Conservation (phyloP, 345 rosid genomes). For the Linum tenue region DNA sequence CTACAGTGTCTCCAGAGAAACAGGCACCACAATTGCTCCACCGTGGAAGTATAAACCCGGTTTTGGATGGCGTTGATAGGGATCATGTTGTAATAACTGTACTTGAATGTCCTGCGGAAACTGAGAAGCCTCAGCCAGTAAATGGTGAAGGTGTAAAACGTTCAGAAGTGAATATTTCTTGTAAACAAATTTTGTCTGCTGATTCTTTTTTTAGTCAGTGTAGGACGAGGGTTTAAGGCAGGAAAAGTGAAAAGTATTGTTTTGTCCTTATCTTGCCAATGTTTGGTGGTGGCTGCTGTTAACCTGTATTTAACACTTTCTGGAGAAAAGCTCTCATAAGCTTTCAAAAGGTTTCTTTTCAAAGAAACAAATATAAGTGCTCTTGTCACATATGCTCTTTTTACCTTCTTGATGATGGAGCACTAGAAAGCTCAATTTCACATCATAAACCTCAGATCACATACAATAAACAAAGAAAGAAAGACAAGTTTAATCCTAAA, state of each 20-base stretch:
- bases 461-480: no score
- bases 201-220: background rate
- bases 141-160: background rate
- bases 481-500: background rate
- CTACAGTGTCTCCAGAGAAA: slow-evolving; percentile 16
- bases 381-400: background rate
- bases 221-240: background rate
- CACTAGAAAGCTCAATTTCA: no score
- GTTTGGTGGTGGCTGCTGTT: background rate
- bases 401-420: background rate
- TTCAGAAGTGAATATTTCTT: background rate
- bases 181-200: background rate
- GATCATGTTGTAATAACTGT: slow-evolving; percentile 34
- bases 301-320: background rate
- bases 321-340: background rate
- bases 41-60: slow-evolving; percentile 47
- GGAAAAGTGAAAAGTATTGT: background rate
- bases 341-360: background rate
- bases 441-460: background rate
- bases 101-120: slow-evolving; percentile 12
- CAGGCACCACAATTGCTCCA: slow-evolving; percentile 38
- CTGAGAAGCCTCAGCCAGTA: background rate
- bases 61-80: slow-evolving; percentile 20
- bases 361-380: background rate
- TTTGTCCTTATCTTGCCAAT: background rate